phyloP scores from a whole-genome alignment of 805 yeast species.

The Metschnikowia dekortorum region DNA sequence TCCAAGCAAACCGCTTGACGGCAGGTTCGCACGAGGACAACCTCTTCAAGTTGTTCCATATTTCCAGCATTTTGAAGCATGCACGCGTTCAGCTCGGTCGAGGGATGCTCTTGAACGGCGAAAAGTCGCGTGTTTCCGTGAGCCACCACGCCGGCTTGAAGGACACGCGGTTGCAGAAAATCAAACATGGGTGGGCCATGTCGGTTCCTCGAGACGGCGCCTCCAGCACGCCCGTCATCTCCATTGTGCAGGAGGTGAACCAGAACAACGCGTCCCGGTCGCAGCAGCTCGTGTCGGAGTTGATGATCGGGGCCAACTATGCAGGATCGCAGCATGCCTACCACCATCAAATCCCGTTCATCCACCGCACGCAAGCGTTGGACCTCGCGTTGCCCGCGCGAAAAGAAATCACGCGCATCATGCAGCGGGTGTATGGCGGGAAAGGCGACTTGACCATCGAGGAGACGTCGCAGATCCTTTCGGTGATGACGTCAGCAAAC shows the following conservation, averaged over 20 bases:
- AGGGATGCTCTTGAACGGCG: conserved; percentile 19
- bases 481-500: conserved; percentile 50
- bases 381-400: conserved; percentile 20
- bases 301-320: conserved; percentile 79
- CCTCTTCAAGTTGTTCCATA: conserved; percentile 23
- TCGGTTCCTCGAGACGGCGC: conserved; percentile 4
- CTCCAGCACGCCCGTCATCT: conserved; percentile 7
- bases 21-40: conserved; percentile 22
- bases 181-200: conserved; percentile 13
- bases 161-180: conserved; percentile 1
- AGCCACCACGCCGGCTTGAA: conserved; percentile 1
- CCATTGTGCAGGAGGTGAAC: conserved; percentile 10
- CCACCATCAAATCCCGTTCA: conserved; percentile 45
- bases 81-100: conserved; percentile 20
- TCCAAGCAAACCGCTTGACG: conserved; percentile 4
- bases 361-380: conserved; percentile 41
- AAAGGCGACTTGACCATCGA: conserved; percentile 24
- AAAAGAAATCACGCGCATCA: conserved; percentile 22
- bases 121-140: conserved; percentile 16
- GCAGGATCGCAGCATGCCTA: conserved; percentile 48
- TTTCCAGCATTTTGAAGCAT: conserved; percentile 25
- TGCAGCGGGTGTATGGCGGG: conserved; percentile 16
- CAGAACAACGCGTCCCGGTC: conserved; percentile 41
- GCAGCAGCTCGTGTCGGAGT: conserved; percentile 66
- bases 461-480: conserved; percentile 41